Evolutionary conservation across 176 grass and related monocot genomes (phyloP), one percentile per base, ranked within the genome.

Genomic region (Areca catechu): DNA sequence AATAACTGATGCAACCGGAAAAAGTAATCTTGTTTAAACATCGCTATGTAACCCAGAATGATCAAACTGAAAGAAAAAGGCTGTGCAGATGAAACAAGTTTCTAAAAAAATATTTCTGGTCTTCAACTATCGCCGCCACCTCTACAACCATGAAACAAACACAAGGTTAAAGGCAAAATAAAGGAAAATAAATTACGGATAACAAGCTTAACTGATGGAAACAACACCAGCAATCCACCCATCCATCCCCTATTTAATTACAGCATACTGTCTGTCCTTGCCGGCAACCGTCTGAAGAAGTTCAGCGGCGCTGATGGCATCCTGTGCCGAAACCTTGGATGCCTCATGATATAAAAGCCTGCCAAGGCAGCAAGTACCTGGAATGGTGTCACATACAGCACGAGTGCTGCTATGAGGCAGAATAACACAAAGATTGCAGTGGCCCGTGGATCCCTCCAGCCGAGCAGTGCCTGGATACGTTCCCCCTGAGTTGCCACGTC

Each of bases 381-480:
- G 64, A 98, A 69, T 2, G 94, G 88, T 71, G 88, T 89, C 20
- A 83, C 76, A 54, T 98, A 93, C 47, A 98, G 55, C 24, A 74
- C 88, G 53, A 98, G 57, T 22, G 94, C 88, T 6, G 84, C 79
- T 24, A 85, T 69, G 25, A 98, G 78, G 63, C 84, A 98, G 58
- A 98, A 89, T 1, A 98, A 66, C 58, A 93, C 81, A 77, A 98
- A 98, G 30, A 93, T 76, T 49, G 79, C 27, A 14, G 81, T 98
- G 30, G 94, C 94, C 67, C 94, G 78, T 51, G 94, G 88, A 22
- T 98, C 94, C 66, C 94, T 81, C 94, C 94, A 98, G 81, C 94
- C 89, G 60, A 98, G 88, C 63, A 98, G 57, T 57, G 94, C 76
- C 28, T 98, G 88, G 53, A 98, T 54, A 54, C 84, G 92, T 76